A percentile compares a stretch with the other conserved stretches of the same genome.
phyloP scores from a whole-genome alignment of 2,329 filamentous ascomycete species.

The Calonectria pauciramosa region DNA sequence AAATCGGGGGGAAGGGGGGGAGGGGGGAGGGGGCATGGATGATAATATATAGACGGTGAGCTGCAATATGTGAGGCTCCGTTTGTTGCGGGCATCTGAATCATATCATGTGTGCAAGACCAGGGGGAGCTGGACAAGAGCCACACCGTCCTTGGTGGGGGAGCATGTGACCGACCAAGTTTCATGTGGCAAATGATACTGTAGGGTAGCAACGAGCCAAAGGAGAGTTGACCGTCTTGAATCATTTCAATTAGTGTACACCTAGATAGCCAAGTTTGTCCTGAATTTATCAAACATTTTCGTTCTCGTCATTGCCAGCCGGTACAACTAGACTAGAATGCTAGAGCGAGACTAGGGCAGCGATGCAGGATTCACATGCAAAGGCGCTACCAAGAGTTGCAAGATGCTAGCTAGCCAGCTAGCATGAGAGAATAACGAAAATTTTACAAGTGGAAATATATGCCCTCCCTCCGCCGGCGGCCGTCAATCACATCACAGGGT shows the following conservation, averaged over 20 bases:
- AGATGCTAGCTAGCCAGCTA: neutral
- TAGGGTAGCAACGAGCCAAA: neutral
- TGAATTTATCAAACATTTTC: neutral
- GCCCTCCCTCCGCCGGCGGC: too few relatives aligned
- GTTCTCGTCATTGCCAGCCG: neutral
- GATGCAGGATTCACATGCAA: neutral
- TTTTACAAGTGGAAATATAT: constrained; percentile 18
- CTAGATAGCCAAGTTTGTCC: neutral
- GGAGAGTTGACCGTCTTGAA: neutral
- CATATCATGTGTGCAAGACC: neutral
- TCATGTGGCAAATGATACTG: constrained; percentile 4
- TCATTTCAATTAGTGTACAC: constrained; percentile 2
- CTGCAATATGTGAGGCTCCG: neutral
- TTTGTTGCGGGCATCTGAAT: neutral
- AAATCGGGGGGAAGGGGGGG: neutral
- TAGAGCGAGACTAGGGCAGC: neutral
- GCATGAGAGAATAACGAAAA: neutral
- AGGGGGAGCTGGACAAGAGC: neutral
- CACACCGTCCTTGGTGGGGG: neutral
- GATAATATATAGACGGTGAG: neutral
- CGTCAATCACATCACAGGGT: neutral
- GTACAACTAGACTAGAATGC: neutral
- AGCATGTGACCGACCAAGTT: neutral
- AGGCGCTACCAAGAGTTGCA: neutral
- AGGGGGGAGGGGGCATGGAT: neutral